phyloP scores from a whole-genome alignment of 1,139 yeast species.

The Nematodospora anomalae region DNA sequence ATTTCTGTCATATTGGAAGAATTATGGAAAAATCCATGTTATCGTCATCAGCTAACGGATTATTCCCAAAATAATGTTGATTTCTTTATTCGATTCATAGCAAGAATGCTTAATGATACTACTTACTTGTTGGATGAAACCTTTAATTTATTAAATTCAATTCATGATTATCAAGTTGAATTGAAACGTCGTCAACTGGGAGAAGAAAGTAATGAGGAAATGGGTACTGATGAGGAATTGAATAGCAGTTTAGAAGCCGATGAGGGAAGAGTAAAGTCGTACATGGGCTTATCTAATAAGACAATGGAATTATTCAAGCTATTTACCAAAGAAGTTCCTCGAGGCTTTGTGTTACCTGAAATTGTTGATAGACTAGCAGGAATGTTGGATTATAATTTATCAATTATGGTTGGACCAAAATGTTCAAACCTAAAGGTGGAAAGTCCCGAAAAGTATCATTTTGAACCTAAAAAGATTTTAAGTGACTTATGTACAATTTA shows the following conservation, averaged over 20 bases:
- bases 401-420: slow-evolving; percentile 90
- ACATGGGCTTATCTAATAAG: slow-evolving; percentile 80
- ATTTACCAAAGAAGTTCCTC: slow-evolving; percentile 84
- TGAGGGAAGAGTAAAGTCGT: slow-evolving; percentile 78
- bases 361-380: slow-evolving; percentile 92
- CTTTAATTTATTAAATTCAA: slow-evolving; percentile 70
- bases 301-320: slow-evolving; percentile 76
- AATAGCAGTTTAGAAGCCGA: slow-evolving; percentile 55
- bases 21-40: slow-evolving; percentile 73
- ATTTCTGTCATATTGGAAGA: slow-evolving; percentile 81
- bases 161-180: slow-evolving; percentile 73
- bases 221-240: slow-evolving; percentile 63
- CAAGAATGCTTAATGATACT: slow-evolving; percentile 91
- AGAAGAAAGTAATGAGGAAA: slow-evolving; percentile 39
- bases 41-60: slow-evolving; percentile 63
- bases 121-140: slow-evolving; percentile 92
- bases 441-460: slow-evolving; percentile 80
- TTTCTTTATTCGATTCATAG: slow-evolving; percentile 88
- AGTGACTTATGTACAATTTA: slow-evolving; percentile 72
- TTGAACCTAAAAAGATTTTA: slow-evolving; percentile 75
- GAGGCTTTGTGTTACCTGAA: slow-evolving; percentile 83
- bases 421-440: slow-evolving; percentile 85
- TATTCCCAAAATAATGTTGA: slow-evolving; percentile 70
- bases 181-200: slow-evolving; percentile 24
- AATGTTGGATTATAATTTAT: slow-evolving; percentile 89